Evolutionary conservation across 169 alveolate species (phyloP), one percentile per base, ranked within the genome.

Genomic region (Condylostoma magnum): DNA sequence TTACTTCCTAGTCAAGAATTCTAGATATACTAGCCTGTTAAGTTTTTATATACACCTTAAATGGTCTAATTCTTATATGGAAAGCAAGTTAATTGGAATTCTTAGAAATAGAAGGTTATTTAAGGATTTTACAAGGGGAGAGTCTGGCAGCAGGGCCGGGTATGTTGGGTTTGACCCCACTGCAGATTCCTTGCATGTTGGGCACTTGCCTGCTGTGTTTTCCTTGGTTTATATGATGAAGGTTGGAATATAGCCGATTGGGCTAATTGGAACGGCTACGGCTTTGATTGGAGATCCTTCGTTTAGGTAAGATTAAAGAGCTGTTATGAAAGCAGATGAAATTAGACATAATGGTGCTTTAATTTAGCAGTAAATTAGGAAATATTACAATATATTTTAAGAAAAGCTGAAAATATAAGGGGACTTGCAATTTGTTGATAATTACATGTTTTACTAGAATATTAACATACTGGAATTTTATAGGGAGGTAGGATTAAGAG

Each of bases 91-190:
- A n/a, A n/a, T n/a, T n/a, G n/a, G n/a, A n/a, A n/a, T n/a, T n/a
- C n/a, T n/a, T n/a, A n/a, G n/a, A n/a, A n/a, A n/a, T n/a, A n/a
- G n/a, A n/a, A n/a, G n/a, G n/a, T n/a, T n/a, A n/a, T n/a, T n/a
- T n/a, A n/a, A n/a, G n/a, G n/a, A n/a, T n/a, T n/a, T n/a, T n/a
- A n/a, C n/a, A n/a, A n/a, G n/a, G n/a, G n/a, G n/a, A n/a, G n/a
- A n/a, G n/a, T n/a, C n/a, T n/a, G n/a, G n/a, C n/a, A 60, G 43
- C 28, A 33, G 33, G 18, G 12, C 65, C 6, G 50, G 43, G 6
- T 66, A 66, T 47, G 43, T 57, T 30, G 75, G 75, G 1, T 66
- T 66, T 47, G 75, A 66, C 43, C 75, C 75, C 27, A 66, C 75
- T 20, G 75, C 65, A 10, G n/a, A 18, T 12, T 66, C 75, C n/a